Evolutionary conservation across 129 eudicot species (phyloP), one percentile per base, ranked within the genome.

Genomic region (Logfia minima): DNA sequence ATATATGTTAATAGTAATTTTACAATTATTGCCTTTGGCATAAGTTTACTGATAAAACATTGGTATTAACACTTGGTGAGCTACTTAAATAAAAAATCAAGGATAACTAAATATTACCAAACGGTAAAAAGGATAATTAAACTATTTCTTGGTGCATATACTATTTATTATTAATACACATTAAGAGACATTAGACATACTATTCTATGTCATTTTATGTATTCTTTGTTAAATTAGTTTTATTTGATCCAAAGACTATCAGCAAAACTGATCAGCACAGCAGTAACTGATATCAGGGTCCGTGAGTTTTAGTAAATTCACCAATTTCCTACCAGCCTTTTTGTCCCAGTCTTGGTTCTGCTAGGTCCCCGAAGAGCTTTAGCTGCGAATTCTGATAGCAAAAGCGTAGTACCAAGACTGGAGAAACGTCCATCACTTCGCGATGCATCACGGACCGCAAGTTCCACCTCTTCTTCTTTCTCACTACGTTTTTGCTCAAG

Each of bases 331-430:
- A 8, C 88, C 89, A 10, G 75, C 85, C 80, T 80, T 85, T 13
- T 83, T 83, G 59, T 83, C 79, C 81, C 88, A 82, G 69, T 86
- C 59, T 80, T 92, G 82, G 63, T 77, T 86, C 32, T 95, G 83
- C 62, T 93, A 91, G 45, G 90, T 95, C 53, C 96, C 98, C 98
- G 85, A 66, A 92, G 84, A 31, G 98, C 96, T 75, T 88, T 88
- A 4, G 92, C 87, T 3, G 96, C 96, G 68, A 93, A 93, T 63
- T 58, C 90, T 5, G 96, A 84, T 0, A 90, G 96, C 87, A 92
- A 72, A 75, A 92, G 81, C 18, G 98, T 87, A 8, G 95, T 89
- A 48, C 96, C 89, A 48, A 93, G 83, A 71, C 98, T 84, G 9
- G 75, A 84, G 9, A 92, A 81, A 37, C 90, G 83, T 16, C 90